A percentile compares a stretch with the other conserved stretches of the same genome.
phyloP scores from a whole-genome alignment of 2,329 filamentous ascomycete genomes.

The Botrytis byssoidea region DNA sequence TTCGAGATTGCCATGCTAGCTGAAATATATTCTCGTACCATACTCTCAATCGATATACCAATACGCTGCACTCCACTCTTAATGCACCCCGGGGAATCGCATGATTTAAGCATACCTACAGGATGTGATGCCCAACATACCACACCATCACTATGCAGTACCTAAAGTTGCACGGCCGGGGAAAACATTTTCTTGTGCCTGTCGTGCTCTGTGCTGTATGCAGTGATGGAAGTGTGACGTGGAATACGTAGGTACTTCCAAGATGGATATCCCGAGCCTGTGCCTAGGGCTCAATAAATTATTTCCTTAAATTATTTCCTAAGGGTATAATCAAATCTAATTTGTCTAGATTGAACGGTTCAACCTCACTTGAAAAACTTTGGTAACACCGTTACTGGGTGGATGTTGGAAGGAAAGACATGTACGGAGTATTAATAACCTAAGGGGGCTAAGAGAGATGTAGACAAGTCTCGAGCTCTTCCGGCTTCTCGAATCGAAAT shows the following conservation, averaged over 20 bases:
- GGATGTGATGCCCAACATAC: background rate
- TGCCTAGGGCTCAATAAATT: background rate
- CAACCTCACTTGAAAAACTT: background rate
- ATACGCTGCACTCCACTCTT: background rate
- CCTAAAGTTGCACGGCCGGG: slow-evolving; percentile 5
- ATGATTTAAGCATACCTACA: slow-evolving; percentile 6
- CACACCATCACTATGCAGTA: background rate
- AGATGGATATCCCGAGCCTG: background rate
- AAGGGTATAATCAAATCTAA: background rate
- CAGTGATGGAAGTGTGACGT: background rate
- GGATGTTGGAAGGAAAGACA: slow-evolving; percentile 2
- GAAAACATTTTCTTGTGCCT: background rate
- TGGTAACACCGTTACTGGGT: background rate
- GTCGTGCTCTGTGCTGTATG: background rate
- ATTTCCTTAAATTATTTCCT: background rate
- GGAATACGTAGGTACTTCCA: background rate
- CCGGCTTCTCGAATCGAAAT: slow-evolving; percentile 4
- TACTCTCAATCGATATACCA: background rate
- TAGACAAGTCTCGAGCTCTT: background rate
- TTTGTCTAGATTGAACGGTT: background rate
- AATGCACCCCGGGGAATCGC: slow-evolving; percentile 13
- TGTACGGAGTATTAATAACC: background rate
- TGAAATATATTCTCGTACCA: background rate
- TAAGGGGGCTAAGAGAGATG: background rate
- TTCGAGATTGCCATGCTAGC: background rate